These are phyloP conservation scores for Xerocomus nothofagi DNA, from an alignment of 1,284 basidiomycete genomes.

Conservation along the genomic window DNA sequence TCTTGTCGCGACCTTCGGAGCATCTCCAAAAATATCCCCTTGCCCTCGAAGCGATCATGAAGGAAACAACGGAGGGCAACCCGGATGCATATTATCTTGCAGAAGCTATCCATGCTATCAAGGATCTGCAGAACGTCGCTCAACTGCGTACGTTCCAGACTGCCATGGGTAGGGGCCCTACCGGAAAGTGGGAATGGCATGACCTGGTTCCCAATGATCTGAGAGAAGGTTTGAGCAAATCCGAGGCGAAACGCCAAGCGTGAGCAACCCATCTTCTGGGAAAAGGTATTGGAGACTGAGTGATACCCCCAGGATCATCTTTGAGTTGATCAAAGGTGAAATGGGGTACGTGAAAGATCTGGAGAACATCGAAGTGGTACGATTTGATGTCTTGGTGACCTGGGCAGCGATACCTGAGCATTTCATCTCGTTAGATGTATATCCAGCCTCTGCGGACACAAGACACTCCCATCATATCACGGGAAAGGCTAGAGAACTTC, in stretches of 20 bases:
- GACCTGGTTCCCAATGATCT: constrained; percentile 77
- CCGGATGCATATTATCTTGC: constrained; percentile 78
- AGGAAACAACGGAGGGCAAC: constrained; percentile 75
- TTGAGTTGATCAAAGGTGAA: constrained; percentile 94
- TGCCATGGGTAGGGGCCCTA: constrained; percentile 76
- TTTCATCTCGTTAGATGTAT: constrained; percentile 56
- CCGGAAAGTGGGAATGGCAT: constrained; percentile 83
- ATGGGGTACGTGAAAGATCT: constrained; percentile 95
- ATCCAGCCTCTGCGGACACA: constrained; percentile 72
- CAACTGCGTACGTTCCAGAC: constrained; percentile 85
- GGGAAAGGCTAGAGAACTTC: constrained; percentile 74
- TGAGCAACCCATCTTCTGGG: constrained; percentile 43
- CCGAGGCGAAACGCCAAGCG: constrained; percentile 87
- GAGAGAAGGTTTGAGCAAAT: constrained; percentile 63
- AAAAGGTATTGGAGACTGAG: neutral
- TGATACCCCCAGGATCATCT: constrained; percentile 67
- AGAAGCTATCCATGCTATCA: constrained; percentile 77
- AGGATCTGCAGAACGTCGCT: constrained; percentile 72
- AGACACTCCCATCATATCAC: constrained; percentile 76
- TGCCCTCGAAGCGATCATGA: constrained; percentile 82
- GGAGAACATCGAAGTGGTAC: constrained; percentile 71
- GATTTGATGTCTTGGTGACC: constrained; percentile 1
- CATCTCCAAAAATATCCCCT: constrained; percentile 91
- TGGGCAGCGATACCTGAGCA: constrained; percentile 8
- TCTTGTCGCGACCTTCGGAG: constrained; percentile 83